Base-by-base conservation (phyloP, 495 filamentous ascomycete species). In the Chaetomium cochliodes region DNA sequence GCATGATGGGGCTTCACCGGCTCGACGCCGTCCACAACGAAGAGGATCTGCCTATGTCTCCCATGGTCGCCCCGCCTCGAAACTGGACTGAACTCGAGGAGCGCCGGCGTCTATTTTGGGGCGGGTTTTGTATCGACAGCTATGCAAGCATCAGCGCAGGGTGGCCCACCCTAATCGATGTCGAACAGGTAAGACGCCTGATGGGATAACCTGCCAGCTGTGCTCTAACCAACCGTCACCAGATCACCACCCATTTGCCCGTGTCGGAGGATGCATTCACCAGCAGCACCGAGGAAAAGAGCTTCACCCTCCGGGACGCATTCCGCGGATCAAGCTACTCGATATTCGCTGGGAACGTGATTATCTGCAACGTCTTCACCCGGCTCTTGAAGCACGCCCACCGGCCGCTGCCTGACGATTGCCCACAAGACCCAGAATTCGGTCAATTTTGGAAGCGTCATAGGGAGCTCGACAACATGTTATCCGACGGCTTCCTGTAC, bases 81-180 rank as follows among this genome's bases (percentile, higher is more conserved):
- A 72, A 72, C 60, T 84, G 82, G 81, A 65, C 63, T 9, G 82
- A 85, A 56, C 67, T 80, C 11, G 83, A 86, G 70, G 82, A 84
- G 65, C 75, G 82, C 20, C 73, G 84, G 8, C 65, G 84, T 12
- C 63, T 79, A 5, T 85, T 85, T 61, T 86, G 83, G 84, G 78
- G 74, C 11, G 72, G 79, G 1, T 85, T 82, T 52, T 75, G 76
- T 25, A 76, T 84, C 26, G 83, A 86, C 64, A 72, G 76, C 22
- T 82, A 82, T 53, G 75, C 72, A 22, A 76, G 72, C 58, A 77
- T 81, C 51, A 80, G 77, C 23, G 81, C 80, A 2, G 80, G 80
- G 1, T 84, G 79, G 80, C 77, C 81, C 8, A 71, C 70, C 30
- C 57, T 82, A 26, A 76, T 82, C 53, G 77, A 82, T 33, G 52